Base-by-base conservation (phyloP, 1,284 basidiomycete genomes). In the Austroboletus niveus region DNA sequence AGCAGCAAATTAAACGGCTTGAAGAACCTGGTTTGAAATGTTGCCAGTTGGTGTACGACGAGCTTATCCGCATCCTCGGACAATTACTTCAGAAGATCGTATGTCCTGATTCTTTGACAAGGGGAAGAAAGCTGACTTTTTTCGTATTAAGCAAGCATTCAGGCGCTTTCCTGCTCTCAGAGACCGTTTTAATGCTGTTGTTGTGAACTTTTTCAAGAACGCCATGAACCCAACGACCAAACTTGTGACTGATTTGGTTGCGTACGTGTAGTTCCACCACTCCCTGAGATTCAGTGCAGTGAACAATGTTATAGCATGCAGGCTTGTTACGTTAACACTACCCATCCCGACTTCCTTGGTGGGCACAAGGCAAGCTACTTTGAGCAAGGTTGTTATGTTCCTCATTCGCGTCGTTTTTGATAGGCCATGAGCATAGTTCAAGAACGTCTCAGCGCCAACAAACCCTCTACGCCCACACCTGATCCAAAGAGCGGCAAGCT, bases 321-420 rank as follows among this genome's bases (percentile, higher is more conserved):
- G 76, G 91, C 94, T 38, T 94, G 92, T 69, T 98, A 98, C 69
- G 87, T 99, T 64, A 98, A 98, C 76, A 98, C 95, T n/a, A 98
- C 94, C 3, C 96, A 98, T 69, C 96, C 96, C 2, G 96, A 99
- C 74, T 98, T 98, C 75, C 81, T 99, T 68, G 92, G 86, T 57
- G 97, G 96, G 35, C 96, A 99, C 75, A 94, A 89, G 73, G 86
- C 79, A 55, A 40, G 62, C 60, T 22, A 9, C 32, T 34, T 45
- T 45, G 44, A 47, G 38, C 36, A 22, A 17, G 17, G 36, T 44
- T 4, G 14, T 24, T 12, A 14, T 7, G 8, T 44, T 36, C 29
- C 40, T 58, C 24, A 57, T 32, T 48, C 42, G 20, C 38, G 43
- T 59, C 40, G 6, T 11, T 45, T 31, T 44, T 38, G 47, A 20